phyloP scores from a whole-genome alignment of 768 basidiomycete genomes.

The Russula virescens region DNA sequence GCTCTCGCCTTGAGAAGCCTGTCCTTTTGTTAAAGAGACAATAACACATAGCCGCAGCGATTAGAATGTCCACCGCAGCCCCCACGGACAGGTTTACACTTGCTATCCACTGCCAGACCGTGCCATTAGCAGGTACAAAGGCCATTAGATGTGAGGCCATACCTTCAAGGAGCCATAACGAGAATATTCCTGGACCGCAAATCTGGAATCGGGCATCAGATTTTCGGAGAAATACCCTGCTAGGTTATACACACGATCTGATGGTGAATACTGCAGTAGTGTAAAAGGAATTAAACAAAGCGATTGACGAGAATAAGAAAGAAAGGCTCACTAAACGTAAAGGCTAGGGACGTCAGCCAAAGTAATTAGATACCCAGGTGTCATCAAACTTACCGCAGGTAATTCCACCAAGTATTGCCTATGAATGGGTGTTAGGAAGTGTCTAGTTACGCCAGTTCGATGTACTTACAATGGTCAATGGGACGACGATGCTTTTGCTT shows the following conservation, averaged over 20 bases:
- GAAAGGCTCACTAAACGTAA: slow-evolving; percentile 25
- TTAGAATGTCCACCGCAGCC: slow-evolving; percentile 45
- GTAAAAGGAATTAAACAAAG: not conserved
- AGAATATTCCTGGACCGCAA: slow-evolving; percentile 32
- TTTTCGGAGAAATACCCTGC: not conserved
- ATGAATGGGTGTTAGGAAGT: not conserved
- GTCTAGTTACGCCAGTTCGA: too few species aligned
- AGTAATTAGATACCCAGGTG: not conserved
- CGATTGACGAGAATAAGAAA: not conserved
- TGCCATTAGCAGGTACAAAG: not conserved
- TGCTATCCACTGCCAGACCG: slow-evolving; percentile 41
- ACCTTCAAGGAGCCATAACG: slow-evolving; percentile 32
- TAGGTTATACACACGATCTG: slow-evolving; percentile 34
- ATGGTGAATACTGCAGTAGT: slow-evolving; percentile 45
- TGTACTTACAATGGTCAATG: not conserved
- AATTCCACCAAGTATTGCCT: slow-evolving; percentile 34
- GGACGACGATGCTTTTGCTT: not conserved
- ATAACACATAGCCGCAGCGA: slow-evolving; percentile 44
- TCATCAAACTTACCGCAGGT: slow-evolving; percentile 37
- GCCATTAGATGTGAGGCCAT: slow-evolving; percentile 14
- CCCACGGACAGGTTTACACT: slow-evolving; percentile 41
- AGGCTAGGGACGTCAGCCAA: slow-evolving; percentile 10
- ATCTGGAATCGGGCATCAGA: slow-evolving; percentile 15
- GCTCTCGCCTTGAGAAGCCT: slow-evolving; percentile 38
- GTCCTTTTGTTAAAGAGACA: slow-evolving; percentile 44